Base-by-base conservation (phyloP, 2,329 filamentous ascomycete genomes). In the Metarhizium robertsii region DNA sequence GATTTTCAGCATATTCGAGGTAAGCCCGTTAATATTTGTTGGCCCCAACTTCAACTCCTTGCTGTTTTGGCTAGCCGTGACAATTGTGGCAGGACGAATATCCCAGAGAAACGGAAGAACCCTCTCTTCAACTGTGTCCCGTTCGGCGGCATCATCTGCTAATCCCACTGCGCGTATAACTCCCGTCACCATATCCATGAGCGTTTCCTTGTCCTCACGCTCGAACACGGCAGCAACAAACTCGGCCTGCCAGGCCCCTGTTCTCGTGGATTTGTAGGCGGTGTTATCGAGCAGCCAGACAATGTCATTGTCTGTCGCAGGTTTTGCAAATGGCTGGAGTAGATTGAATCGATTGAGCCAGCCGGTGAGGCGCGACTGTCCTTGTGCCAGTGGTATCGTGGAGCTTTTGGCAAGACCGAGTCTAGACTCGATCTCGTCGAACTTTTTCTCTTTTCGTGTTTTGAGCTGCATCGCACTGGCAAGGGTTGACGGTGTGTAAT, bases 201-300 rank as follows among this genome's bases (percentile, higher is more conserved):
- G 71, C 58, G 84, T 79, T 58, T 80, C 79, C 45, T 87, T 85
- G 5, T 85, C 82, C 62, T 88, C 76, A 64, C 84, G 84, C 60
- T 87, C 82, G 63, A 96, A 95, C 56, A 90, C 88, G 48, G 88
- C 89, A 2, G 87, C 83, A 0, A 95, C 84, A 59, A 92, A 91
- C 66, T 96, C 90, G 30, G 87, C 87, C 64, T 88, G 79, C 90
- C 91, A 96, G 53, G 66, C 69, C 53, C 71, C 73, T 2, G 71
- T 69, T 56, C 69, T 64, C 18, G 72, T 65, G 49, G 74, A 71
- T 58, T 83, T 81, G 67, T 87, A 92, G 4, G 91, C 92, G 2
- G 88, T 92, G 65, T 94, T 96, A 73, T 97, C 91, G 50, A 96
- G 76, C 7, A 96, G 75, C 92, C 92, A 96, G 45, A 96, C 84